These are phyloP conservation scores for Paracorniculantispora psalliotae DNA, from an alignment of 2,329 filamentous ascomycete species.

Conservation along the genomic window DNA sequence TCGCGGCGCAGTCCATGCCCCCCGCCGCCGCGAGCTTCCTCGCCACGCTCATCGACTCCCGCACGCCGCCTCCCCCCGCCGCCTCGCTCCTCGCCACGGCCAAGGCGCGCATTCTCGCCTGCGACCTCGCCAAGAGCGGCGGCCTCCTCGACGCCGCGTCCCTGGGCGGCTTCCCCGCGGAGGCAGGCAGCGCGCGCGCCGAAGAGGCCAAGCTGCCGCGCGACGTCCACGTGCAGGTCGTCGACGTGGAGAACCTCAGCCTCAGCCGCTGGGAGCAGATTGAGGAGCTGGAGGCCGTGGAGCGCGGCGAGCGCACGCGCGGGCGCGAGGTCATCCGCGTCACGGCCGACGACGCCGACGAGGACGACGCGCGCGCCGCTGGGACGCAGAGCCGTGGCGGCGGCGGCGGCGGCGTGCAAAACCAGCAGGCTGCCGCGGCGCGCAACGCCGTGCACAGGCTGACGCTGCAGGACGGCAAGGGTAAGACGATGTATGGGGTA, in stretches of 20 bases:
- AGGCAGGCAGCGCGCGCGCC: conserved; percentile 46
- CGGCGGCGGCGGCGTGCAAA: neutral
- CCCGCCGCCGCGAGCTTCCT: conserved; percentile 56
- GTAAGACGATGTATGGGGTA: conserved; percentile 63
- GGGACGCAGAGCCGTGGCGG: conserved; percentile 28
- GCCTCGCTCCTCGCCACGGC: conserved; percentile 73
- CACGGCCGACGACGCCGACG: conserved; percentile 40
- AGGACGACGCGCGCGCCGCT: conserved; percentile 25
- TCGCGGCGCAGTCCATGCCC: conserved; percentile 52
- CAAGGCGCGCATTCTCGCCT: conserved; percentile 71
- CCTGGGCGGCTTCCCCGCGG: conserved; percentile 44
- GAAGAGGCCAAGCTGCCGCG: conserved; percentile 53
- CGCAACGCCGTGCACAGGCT: conserved; percentile 67
- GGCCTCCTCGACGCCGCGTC: conserved; percentile 42
- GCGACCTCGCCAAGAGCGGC: conserved; percentile 60
- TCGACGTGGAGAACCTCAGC: conserved; percentile 81
- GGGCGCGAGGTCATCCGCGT: conserved; percentile 81
- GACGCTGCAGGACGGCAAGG: conserved; percentile 73
- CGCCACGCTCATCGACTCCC: conserved; percentile 52
- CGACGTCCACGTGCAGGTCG: conserved; percentile 71
- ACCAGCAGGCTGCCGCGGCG: conserved; percentile 11
- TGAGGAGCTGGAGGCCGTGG: conserved; percentile 69
- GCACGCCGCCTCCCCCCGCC: conserved; percentile 55
- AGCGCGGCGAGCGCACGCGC: conserved; percentile 66
- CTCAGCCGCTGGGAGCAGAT: conserved; percentile 81